Base-by-base conservation (phyloP, 73 alveolate genomes). In the Paramecium octaurelia region DNA sequence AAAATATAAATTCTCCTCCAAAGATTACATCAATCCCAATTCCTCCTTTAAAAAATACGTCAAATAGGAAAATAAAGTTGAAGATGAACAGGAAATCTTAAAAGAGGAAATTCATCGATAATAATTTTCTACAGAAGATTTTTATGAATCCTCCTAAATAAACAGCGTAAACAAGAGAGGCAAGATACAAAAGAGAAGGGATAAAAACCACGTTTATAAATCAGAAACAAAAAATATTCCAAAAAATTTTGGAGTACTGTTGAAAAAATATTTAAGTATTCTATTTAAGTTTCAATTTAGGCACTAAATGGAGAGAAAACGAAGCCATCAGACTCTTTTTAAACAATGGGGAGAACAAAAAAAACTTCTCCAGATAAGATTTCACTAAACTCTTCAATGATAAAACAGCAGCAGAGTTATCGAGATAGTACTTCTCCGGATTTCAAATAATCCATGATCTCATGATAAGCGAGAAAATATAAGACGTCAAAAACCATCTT, bases 141-240 rank as follows among this genome's bases (percentile, higher is more conserved):
- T 35, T 73, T 36, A 38, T 3, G 54, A 73, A 6, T 36, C 57
- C 18, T 29, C 54, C 6, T 34, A 35, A 73, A 40, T 40, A 3
- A 16, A 54, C 50, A 29, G n/a, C 6, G 5, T 29, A 6, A 36
- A 43, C 38, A 29, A 36, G 16, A 73, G 46, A 36, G 27, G 64
- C 16, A 73, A 38, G 57, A 29, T 35, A 3, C 10, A 80, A 80
- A 80, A 80, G 57, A 80, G n/a, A 9, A 46, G 44, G 57, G 46
- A 20, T 21, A n/a, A 20, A 10, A 9, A 23, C 14, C 76, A 9
- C 20, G 23, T 73, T 46, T 80, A 80, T 44, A 80, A 80, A 48
- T 80, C 91, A 23, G 91, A 80, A 48, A 80, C 91, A 20, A 80
- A 80, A 35, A 80, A 80, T 21, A 80, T 80, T 24, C 91, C 91